Base-by-base conservation (phyloP, 2,329 filamentous ascomycete genomes). In the Fusarium abutilonis region DNA sequence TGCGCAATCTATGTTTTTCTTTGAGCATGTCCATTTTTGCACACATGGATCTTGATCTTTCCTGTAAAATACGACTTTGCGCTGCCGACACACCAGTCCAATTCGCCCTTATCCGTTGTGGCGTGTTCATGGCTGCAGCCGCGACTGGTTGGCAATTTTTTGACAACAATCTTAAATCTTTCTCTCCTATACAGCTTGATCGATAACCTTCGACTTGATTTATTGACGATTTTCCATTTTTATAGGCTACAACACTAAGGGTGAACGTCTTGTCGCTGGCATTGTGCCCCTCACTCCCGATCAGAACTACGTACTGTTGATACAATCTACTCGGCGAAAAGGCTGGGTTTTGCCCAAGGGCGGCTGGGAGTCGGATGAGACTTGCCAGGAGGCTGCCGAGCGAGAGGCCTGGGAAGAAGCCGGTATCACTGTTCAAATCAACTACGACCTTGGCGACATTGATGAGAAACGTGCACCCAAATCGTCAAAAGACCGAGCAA, bases 371-470 rank as follows among this genome's bases (percentile, higher is more conserved):
- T 89, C 88, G 31, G 95, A 99, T 77, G 95, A 99, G 79, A 86
- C 89, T 61, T 95, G 91, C 63, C 87, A 90, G 61, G 86, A 94
- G 75, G 91, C 95, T 54, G 95, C 95, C 52, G 78, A 89, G 82
- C 82, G 95, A 68, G 95, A 99, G 78, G 95, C 95, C 60, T 98
- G 95, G 95, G 95, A 98, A 80, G 95, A 98, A 80, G 95, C 93
- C 38, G 95, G 95, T 71, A 96, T 98, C 72, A 83, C 90, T 70
- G 91, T 94, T 77, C 89, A 86, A 56, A 89, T 97, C 76, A 88
- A 90, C 70, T 90, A 89, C 74, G 92, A 97, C 76, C 84, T 99
- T 46, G 93, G 93, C 64, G 85, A 89, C 64, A 96, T 99, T 69
- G 81, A 88, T 51, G 95, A 99, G 78, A 90, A 88, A 75, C 87